Percentiles rank a stretch among this genome's conserved stretches.
Conservation (phyloP, 129 eudicot genomes). For the Flaveria ramosissima region DNA sequence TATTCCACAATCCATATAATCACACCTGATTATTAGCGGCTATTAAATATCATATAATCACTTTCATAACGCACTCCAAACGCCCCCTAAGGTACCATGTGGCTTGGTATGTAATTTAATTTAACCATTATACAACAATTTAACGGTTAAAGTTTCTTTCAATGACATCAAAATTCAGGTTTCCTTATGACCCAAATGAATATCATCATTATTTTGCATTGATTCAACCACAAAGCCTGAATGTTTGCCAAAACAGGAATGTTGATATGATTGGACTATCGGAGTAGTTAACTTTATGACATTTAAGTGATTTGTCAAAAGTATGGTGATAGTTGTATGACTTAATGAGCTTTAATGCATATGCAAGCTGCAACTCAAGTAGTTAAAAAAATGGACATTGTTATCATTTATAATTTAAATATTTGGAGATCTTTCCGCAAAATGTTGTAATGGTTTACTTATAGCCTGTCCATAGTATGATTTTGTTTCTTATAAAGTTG, state of each 20-base stretch:
- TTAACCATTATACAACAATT: no score
- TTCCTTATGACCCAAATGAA: neutral
- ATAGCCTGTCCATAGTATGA: neutral
- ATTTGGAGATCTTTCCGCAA: neutral
- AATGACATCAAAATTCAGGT: no score
- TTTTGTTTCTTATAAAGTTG: neutral
- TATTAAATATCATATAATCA: neutral
- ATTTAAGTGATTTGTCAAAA: no score
- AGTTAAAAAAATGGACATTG: neutral
- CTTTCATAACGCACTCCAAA: neutral
- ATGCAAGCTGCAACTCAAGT: neutral
- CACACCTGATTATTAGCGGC: neutral
- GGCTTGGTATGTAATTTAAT: no score
- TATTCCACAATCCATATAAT: neutral
- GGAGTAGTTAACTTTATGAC: no score
- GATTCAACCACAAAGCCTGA: no score
- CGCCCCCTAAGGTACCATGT: neutral
- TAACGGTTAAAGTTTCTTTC: no score
- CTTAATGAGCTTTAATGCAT: no score
- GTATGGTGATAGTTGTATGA: no score
- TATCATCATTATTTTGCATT: neutral
- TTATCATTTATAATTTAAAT: no score
- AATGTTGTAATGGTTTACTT: neutral
- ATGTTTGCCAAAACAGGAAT: no score
- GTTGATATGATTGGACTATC: no score